phyloP scores from a whole-genome alignment of 2,329 filamentous ascomycete genomes.

The Didymella arachidicola region DNA sequence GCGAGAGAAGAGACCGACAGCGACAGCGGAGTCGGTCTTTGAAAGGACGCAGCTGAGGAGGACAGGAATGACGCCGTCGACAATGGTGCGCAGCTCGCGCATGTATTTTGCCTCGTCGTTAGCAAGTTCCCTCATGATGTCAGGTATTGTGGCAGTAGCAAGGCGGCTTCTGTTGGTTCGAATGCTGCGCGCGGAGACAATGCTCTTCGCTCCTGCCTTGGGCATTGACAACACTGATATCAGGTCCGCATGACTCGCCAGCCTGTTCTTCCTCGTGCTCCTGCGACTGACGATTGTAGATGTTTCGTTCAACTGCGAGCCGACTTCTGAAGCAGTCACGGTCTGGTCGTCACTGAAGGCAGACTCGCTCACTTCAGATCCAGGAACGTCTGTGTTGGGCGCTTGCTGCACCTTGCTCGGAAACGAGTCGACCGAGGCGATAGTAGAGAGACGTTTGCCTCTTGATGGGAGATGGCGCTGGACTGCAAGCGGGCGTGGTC shows the following conservation, averaged over 20 bases:
- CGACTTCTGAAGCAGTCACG: conserved; percentile 39
- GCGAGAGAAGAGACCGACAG: conserved; percentile 72
- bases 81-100: conserved; percentile 88
- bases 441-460: conserved; percentile 65
- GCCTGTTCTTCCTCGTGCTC: conserved; percentile 65
- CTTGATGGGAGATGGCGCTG: conserved; percentile 60
- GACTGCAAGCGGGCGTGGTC: conserved; percentile 48
- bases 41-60: conserved; percentile 84
- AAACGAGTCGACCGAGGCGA: conserved; percentile 64
- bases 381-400: conserved; percentile 37
- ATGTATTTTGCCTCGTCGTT: conserved; percentile 88
- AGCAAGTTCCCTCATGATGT: conserved; percentile 80
- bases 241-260: conserved; percentile 92
- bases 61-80: conserved; percentile 94
- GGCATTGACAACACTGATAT: conserved; percentile 88
- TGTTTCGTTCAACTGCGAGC: conserved; percentile 43
- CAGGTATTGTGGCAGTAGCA: conserved; percentile 73
- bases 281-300: conserved; percentile 54
- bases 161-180: conserved; percentile 74
- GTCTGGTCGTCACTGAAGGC: conserved; percentile 29
- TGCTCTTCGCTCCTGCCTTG: conserved; percentile 68
- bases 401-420: conserved; percentile 46
- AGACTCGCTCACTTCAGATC: conserved; percentile 36
- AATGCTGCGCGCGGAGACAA: conserved; percentile 79
- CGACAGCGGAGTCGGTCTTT: conserved; percentile 69